These are phyloP conservation scores for Zygnema circumcarinatum DNA, from an alignment of 139 green algal genomes.

Conservation along the genomic window DNA sequence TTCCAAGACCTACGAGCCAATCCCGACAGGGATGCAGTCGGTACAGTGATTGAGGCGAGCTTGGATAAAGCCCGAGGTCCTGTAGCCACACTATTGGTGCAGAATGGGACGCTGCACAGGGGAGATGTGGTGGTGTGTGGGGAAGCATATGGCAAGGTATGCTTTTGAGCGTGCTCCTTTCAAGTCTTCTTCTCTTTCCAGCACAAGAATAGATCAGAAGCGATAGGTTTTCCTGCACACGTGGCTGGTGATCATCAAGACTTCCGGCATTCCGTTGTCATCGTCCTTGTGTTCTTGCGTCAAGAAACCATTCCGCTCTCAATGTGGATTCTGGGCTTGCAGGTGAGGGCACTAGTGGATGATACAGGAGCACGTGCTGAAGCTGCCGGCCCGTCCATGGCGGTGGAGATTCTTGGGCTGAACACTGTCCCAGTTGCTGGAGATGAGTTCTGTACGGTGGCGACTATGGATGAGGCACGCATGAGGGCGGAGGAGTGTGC, in stretches of 20 bases:
- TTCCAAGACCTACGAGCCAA: constrained; percentile 56
- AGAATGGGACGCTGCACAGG: constrained; percentile 82
- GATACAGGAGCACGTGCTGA: constrained; percentile 65
- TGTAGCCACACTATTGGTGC: constrained; percentile 88
- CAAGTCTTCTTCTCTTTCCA: not conserved
- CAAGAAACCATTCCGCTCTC: no score
- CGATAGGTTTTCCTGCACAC: not conserved
- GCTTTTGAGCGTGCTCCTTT: not conserved
- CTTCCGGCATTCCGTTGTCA: constrained; percentile 24
- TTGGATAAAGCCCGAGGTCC: constrained; percentile 83
- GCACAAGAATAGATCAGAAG: not conserved
- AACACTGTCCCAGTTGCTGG: constrained; percentile 83
- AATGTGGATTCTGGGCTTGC: not conserved
- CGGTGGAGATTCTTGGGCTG: constrained; percentile 87
- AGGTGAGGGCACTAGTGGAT: constrained; percentile 76
- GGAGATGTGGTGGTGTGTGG: constrained; percentile 86
- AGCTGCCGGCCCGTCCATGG: constrained; percentile 80
- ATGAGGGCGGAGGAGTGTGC: constrained; percentile 60
- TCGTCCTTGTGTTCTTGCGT: no score
- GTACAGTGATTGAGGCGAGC: constrained; percentile 93
- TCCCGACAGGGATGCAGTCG: constrained; percentile 67
- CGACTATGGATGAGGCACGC: constrained; percentile 73
- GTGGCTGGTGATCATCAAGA: not conserved
- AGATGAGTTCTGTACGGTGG: constrained; percentile 83
- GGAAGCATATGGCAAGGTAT: constrained; percentile 80